These are phyloP conservation scores for Pachysandra terminalis DNA, from an alignment of 164 flowering plant species.

Conservation along the genomic window DNA sequence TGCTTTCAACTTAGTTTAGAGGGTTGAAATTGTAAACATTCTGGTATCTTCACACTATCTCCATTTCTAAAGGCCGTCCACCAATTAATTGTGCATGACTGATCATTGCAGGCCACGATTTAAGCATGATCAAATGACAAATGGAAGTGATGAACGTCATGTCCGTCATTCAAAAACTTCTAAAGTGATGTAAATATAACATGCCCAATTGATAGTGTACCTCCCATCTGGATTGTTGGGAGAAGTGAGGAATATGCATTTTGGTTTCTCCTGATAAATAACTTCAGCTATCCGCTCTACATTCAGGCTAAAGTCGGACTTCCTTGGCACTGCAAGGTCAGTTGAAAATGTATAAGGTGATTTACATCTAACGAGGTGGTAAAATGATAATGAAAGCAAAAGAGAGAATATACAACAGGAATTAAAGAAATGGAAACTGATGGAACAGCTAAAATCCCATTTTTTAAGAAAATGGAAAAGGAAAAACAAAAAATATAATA, in stretches of 20 bases:
- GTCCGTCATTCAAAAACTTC: not conserved
- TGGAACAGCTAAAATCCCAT: too few relatives aligned
- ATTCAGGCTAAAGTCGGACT: conserved; percentile 79
- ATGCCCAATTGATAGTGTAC: conserved; percentile 27
- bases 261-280: conserved; percentile 79
- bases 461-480: too few relatives aligned
- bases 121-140: too few relatives aligned
- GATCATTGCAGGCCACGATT: too few relatives aligned
- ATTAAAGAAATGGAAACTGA: too few relatives aligned
- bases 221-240: conserved; percentile 99
- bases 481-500: too few relatives aligned
- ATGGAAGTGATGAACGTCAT: not conserved
- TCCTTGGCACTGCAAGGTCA: conserved; percentile 68
- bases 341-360: conserved; percentile 3
- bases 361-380: not conserved
- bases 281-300: conserved; percentile 60
- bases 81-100: not conserved
- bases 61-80: too few relatives aligned
- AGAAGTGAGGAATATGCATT: conserved; percentile 92
- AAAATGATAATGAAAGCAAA: not conserved
- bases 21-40: not conserved
- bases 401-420: too few relatives aligned
- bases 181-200: not conserved
- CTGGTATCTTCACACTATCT: too few relatives aligned
- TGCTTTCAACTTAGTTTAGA: not conserved